Evolutionary conservation across 108 stramenopile species (phyloP).

Genomic region (Pseudonitzschia delicatissima): DNA sequence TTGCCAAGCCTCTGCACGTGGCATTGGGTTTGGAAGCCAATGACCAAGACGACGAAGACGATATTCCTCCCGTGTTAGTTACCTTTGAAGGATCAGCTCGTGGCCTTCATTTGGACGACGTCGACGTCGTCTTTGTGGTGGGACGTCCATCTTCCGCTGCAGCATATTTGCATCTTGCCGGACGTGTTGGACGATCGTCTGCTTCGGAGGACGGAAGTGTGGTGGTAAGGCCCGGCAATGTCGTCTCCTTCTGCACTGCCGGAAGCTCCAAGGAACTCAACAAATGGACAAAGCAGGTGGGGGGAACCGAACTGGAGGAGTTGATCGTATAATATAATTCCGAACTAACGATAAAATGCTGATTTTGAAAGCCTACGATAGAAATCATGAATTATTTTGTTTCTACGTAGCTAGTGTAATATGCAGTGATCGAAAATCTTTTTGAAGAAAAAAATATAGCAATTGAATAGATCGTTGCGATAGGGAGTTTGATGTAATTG

Average conservation of each 20-base stretch:
- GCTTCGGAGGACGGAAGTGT: constrained; percentile 24
- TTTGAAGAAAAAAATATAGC: no score
- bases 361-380: not conserved
- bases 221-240: constrained; percentile 44
- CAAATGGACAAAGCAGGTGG: constrained; percentile 57
- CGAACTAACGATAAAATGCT: not conserved
- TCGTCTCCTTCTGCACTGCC: constrained; percentile 56
- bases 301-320: constrained; percentile 45
- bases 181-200: constrained; percentile 86
- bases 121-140: constrained; percentile 82
- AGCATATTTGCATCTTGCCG: constrained; percentile 96
- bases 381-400: no score
- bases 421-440: no score
- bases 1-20: constrained; percentile 53
- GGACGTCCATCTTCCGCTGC: constrained; percentile 82
- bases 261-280: constrained; percentile 46
- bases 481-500: no score
- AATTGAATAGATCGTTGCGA: no score
- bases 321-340: not conserved
- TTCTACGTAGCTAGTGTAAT: no score
- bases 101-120: constrained; percentile 87
- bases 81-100: constrained; percentile 88
- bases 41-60: constrained; percentile 26
- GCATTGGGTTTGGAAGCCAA: constrained; percentile 51
- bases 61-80: constrained; percentile 60